Percentiles rank a stretch among this genome's conserved stretches.
These are phyloP conservation scores for Globisporangium middletonii DNA, from an alignment of 352 stramenopile species.

Conservation along the genomic window DNA sequence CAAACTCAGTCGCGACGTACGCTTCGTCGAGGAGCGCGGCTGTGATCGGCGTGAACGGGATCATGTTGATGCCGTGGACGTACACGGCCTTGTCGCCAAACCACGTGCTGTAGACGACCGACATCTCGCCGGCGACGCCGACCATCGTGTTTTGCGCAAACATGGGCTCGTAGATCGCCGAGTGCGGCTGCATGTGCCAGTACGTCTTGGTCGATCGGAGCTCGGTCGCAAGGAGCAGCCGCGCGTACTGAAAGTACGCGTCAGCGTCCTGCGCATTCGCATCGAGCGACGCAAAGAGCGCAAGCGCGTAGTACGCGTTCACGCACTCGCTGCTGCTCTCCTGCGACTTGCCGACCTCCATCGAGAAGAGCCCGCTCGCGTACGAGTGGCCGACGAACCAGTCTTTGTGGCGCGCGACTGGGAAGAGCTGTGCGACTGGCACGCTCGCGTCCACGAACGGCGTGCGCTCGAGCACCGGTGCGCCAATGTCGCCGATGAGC, in stretches of 20 bases:
- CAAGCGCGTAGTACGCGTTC: constrained; percentile 95
- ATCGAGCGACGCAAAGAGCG: constrained; percentile 78
- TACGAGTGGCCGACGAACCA: constrained; percentile 97
- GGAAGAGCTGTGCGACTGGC: constrained; percentile 60
- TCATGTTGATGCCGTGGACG: constrained; percentile 83
- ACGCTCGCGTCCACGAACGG: constrained; percentile 45
- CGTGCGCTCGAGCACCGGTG: constrained; percentile 36
- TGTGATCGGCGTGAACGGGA: constrained; percentile 76
- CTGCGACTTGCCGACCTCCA: constrained; percentile 93
- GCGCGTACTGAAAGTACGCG: constrained; percentile 83
- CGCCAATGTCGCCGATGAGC: constrained; percentile 66
- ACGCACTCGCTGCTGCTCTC: constrained; percentile 94
- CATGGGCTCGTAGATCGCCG: constrained; percentile 63
- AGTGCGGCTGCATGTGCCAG: constrained; percentile 91
- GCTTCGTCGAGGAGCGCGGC: constrained; percentile 47
- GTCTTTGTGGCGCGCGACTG: constrained; percentile 91
- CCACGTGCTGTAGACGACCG: constrained; percentile 81
- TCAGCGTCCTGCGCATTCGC: constrained; percentile 21
- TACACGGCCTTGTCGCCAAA: constrained; percentile 68
- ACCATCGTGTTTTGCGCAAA: constrained; percentile 80
- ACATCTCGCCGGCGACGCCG: constrained; percentile 71
- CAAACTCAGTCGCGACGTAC: constrained; percentile 54
- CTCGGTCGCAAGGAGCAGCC: constrained; percentile 90
- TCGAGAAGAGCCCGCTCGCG: constrained; percentile 92
- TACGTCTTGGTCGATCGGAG: constrained; percentile 92